Percentiles rank a stretch among this genome's conserved stretches.
These are phyloP conservation scores for Candida corydali DNA, from an alignment of 805 yeast species.

Conservation along the genomic window DNA sequence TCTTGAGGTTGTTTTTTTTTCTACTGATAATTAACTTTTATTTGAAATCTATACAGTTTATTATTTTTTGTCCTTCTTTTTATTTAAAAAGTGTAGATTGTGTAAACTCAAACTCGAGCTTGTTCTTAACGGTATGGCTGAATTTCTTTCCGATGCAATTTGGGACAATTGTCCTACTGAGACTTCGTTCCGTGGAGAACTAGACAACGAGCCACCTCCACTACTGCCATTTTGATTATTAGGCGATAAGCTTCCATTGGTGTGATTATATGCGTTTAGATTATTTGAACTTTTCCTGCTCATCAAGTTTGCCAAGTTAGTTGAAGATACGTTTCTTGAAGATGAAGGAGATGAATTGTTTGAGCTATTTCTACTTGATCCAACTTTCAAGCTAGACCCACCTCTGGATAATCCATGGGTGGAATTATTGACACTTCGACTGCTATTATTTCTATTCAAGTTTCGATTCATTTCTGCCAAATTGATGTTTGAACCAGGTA, in stretches of 20 bases:
- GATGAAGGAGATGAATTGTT: slow-evolving; percentile 25
- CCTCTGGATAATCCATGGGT: slow-evolving; percentile 21
- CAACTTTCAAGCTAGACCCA: slow-evolving; percentile 21
- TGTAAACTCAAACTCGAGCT: slow-evolving; percentile 23
- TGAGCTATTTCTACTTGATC: slow-evolving; percentile 20
- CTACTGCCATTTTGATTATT: slow-evolving; percentile 2
- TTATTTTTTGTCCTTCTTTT: slow-evolving; percentile 29
- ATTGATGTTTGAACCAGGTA: slow-evolving; percentile 37
- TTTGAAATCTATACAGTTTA: neutral
- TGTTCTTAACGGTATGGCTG: slow-evolving; percentile 17
- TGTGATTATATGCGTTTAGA: neutral
- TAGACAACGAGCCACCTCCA: neutral
- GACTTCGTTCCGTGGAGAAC: slow-evolving; percentile 8
- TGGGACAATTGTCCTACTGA: slow-evolving; percentile 21
- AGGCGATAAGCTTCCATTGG: slow-evolving; percentile 5
- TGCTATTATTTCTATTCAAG: slow-evolving; percentile 4
- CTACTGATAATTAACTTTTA: too few relatives aligned
- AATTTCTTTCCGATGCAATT: slow-evolving; percentile 28
- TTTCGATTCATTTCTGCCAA: slow-evolving; percentile 25
- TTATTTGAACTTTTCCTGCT: slow-evolving; percentile 3
- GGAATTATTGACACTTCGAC: slow-evolving; percentile 13
- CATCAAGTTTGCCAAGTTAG: slow-evolving; percentile 6
- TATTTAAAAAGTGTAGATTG: slow-evolving; percentile 28
- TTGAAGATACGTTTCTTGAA: slow-evolving; percentile 6
- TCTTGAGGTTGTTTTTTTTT: too few relatives aligned